These are phyloP conservation scores for Aspergillus latus DNA, from an alignment of 2,329 filamentous ascomycete genomes.

Conservation along the genomic window DNA sequence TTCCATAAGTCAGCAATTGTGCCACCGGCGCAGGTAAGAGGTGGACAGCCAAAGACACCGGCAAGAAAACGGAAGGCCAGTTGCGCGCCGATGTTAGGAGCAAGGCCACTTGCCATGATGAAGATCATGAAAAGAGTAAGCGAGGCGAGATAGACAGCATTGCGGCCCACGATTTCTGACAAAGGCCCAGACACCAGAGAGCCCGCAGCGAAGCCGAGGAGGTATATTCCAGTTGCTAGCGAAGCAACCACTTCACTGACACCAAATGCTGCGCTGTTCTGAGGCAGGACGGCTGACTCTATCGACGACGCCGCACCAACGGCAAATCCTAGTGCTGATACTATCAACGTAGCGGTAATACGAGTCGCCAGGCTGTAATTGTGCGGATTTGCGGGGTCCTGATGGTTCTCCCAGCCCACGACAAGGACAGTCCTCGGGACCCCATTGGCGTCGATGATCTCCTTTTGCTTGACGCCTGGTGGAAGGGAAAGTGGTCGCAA, in stretches of 20 bases:
- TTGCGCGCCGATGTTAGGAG: constrained; percentile 50
- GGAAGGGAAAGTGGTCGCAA: not conserved
- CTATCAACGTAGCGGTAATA: constrained; percentile 43
- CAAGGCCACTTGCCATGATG: constrained; percentile 49
- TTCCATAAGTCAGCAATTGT: constrained; percentile 49
- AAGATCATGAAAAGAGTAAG: constrained; percentile 50
- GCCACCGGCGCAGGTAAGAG: constrained; percentile 47
- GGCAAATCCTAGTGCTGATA: constrained; percentile 51
- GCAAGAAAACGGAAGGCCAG: constrained; percentile 53
- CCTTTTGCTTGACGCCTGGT: not conserved
- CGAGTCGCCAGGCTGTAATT: constrained; percentile 37
- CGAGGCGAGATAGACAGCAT: constrained; percentile 50
- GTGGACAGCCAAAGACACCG: constrained; percentile 49
- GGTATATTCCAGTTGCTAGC: constrained; percentile 40
- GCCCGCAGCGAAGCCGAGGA: constrained; percentile 51
- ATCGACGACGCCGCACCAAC: constrained; percentile 55
- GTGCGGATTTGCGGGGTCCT: constrained; percentile 40
- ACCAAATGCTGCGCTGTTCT: constrained; percentile 48
- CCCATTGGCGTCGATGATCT: constrained; percentile 7
- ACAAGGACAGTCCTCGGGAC: constrained; percentile 23
- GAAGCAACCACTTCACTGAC: constrained; percentile 53
- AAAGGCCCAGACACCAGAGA: constrained; percentile 51
- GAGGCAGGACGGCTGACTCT: constrained; percentile 49
- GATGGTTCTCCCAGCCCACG: constrained; percentile 40
- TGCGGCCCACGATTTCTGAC: constrained; percentile 51